Evolutionary conservation across 108 stramenopile genomes (phyloP), one percentile per base, ranked within the genome.

Genomic region (Conticribra weissflogii): DNA sequence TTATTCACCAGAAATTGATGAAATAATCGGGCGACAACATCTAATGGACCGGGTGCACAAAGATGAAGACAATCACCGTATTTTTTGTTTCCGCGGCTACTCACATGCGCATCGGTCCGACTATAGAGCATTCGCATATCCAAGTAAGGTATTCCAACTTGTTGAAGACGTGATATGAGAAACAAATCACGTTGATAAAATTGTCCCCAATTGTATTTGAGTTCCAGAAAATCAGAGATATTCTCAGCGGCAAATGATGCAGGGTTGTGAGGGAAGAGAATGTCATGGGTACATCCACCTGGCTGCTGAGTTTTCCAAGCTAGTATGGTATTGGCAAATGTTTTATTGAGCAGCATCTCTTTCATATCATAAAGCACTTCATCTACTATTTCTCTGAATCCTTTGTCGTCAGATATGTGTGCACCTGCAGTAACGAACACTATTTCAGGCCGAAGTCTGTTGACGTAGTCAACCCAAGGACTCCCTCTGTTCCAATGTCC

Each of bases 91-190:
- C n/a, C n/a, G n/a, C n/a, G n/a, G 8, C 29, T 32, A n/a, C 56
- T 29, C 15, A 57, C 56, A 31, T 57, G 30, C 7, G 56, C 56
- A 57, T 57, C 56, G 16, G 56, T 33, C 17, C 56, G 56, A 31
- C n/a, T 33, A 57, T 57, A 57, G 9, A 57, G 56, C 56, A 57
- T 57, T 57, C 56, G 31, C 56, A 57, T 57, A 7, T 57, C 56
- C 31, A 57, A 33, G 2, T n/a, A 1, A 31, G 31, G 56, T n/a
- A 57, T 57, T 1, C 30, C 30, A 23, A 33, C 1, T 12, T 2
- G 15, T 18, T 30, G 56, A 15, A 57, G 21, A 1, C 31, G 14
- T 19, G 30, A 29, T 12, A 57, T n/a, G 7, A 19, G 32, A 8
- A 33, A 57, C 56, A 57, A 3, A 8, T 57, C 56, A 18, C 56